Evolutionary conservation across 2,329 filamentous ascomycete species (phyloP).

Genomic region (Aspergillus novoparasiticus): DNA sequence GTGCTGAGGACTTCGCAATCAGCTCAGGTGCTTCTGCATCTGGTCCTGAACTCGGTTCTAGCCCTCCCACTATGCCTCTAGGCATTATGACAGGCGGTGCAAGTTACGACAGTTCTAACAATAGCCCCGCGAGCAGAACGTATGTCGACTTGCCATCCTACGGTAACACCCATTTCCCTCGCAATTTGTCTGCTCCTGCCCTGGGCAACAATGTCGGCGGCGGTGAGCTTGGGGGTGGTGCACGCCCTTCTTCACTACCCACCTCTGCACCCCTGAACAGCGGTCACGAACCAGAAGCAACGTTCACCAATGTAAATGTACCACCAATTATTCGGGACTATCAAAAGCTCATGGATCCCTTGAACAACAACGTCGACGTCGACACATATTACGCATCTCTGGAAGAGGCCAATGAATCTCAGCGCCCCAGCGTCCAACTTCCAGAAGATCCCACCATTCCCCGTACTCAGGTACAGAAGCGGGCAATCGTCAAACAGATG

Average conservation of each 20-base stretch:
- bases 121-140: not conserved
- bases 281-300: not conserved
- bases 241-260: not conserved
- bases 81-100: not conserved
- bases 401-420: slow-evolving; percentile 21
- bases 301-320: not conserved
- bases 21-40: slow-evolving; percentile 3
- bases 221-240: not conserved
- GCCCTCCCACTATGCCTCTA: not conserved
- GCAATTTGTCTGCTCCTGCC: slow-evolving; percentile 1
- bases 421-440: not conserved
- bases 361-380: slow-evolving; percentile 4
- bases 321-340: not conserved
- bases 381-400: slow-evolving; percentile 20
- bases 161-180: not conserved
- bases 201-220: not conserved
- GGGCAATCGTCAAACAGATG: slow-evolving; percentile 32
- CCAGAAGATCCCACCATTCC: slow-evolving; percentile 31
- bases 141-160: not conserved
- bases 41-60: not conserved
- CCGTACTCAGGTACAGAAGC: slow-evolving; percentile 17
- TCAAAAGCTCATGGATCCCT: slow-evolving; percentile 16
- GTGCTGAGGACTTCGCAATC: not conserved
- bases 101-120: not conserved
- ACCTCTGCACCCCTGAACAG: not conserved